Evolutionary conservation across 768 basidiomycete genomes (phyloP), one percentile per base, ranked within the genome.

Genomic region (Naganishia friedmannii): DNA sequence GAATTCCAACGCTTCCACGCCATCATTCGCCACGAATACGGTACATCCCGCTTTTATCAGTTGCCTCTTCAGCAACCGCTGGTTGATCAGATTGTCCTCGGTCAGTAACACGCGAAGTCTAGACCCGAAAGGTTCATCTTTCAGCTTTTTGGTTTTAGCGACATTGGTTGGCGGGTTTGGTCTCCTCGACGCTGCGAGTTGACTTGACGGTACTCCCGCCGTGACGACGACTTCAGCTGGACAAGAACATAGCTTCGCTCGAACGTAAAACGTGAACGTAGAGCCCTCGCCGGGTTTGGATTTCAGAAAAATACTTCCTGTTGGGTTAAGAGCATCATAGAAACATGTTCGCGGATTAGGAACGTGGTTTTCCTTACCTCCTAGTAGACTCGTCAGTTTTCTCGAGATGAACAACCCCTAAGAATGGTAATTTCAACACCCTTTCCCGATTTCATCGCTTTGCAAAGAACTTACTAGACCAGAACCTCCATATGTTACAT

Each of bases 391-490:
- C 23, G 66, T 68, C 21, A 76, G 53, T 68, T 73, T 73, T 29
- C 74, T 72, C 19, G 71, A 74, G 37, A 77, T 70, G 72, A 73
- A 77, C 0, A 79, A 65, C 0, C 76, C 78, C 34, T 72, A 29
- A 12, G 39, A 21, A 21, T 23, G 28, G 39, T 0, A 15, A 17
- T 34, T 32, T 53, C 32, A 37, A 21, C 4, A 10, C 21, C 28
- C 26, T 7, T 10, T 31, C n/a, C 26, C 29, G 17, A 28, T n/a
- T 54, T n/a, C 15, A 53, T 19, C 46, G 15, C 13, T 21, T 21
- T 26, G 55, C 17, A 57, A 15, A 32, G 34, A 32, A 55, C 71
- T 65, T 29, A 72, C 66, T 8, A 78, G 66, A 0, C 77, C 77
- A 23, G 56, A 66, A 1, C 76, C 77, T 10, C 74, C 75, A 65